These are phyloP conservation scores for Vitis rotundifolia DNA, from an alignment of 164 flowering plant species.

Conservation along the genomic window DNA sequence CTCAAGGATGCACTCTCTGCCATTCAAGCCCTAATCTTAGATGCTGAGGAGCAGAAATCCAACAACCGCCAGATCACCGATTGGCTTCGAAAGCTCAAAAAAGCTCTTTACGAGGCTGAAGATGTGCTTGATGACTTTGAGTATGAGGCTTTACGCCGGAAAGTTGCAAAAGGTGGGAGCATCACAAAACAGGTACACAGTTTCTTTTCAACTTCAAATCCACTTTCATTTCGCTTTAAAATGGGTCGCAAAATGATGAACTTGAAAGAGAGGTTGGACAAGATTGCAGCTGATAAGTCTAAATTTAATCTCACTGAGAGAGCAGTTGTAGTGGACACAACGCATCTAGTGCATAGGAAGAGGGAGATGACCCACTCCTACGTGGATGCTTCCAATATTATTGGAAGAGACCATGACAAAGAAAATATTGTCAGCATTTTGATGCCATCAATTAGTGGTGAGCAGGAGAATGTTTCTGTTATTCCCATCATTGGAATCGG, in stretches of 20 bases:
- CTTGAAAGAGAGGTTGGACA: too few relatives aligned
- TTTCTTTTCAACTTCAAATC: neutral
- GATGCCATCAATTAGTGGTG: too few relatives aligned
- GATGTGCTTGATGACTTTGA: slow-evolving; percentile 2
- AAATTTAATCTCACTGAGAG: too few relatives aligned
- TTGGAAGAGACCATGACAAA: neutral
- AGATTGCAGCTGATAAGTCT: too few relatives aligned
- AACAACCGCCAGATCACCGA: neutral
- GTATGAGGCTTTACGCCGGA: neutral
- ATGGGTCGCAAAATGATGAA: too few relatives aligned
- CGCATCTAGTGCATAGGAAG: neutral
- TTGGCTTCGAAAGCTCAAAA: slow-evolving; percentile 8
- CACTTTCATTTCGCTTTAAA: neutral
- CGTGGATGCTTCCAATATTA: neutral
- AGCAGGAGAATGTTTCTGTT: neutral
- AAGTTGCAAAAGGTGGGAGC: neutral
- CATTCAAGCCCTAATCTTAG: slow-evolving; percentile 2
- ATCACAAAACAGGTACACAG: neutral
- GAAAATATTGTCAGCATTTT: neutral
- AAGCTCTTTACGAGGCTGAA: slow-evolving; percentile 1
- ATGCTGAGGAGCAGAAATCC: slow-evolving; percentile 3
- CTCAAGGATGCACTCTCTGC: neutral
- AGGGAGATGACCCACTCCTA: slow-evolving; percentile 8
- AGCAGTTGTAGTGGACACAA: too few relatives aligned
- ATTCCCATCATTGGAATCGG: neutral